Conservation (phyloP, 169 alveolate genomes). For the Cryptosporidium canis region DNA sequence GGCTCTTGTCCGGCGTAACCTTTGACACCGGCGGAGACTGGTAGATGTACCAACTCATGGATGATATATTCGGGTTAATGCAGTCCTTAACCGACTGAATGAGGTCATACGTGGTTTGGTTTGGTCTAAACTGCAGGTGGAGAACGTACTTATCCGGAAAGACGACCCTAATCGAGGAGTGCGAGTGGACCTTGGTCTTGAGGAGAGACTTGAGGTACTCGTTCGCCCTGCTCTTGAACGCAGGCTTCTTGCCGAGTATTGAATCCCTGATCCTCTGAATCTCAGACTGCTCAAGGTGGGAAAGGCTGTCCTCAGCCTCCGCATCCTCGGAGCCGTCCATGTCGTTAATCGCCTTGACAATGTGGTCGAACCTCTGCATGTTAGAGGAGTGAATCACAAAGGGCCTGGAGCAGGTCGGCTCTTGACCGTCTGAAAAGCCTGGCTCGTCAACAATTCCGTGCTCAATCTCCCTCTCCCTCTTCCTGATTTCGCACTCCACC, state of each 20-base stretch:
- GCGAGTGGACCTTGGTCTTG: conserved; percentile 22
- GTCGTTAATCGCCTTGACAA: background rate
- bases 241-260: conserved; percentile 8
- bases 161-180: conserved; percentile 27
- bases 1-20: conserved; percentile 16
- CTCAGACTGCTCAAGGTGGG: background rate
- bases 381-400: conserved; percentile 48
- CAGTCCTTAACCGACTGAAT: conserved; percentile 35
- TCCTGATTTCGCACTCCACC: conserved; percentile 18
- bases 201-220: conserved; percentile 29
- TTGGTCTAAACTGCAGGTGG: conserved; percentile 58
- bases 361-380: conserved; percentile 1
- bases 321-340: background rate
- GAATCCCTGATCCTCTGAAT: conserved; percentile 47
- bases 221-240: conserved; percentile 42
- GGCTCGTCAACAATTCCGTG: background rate
- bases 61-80: conserved; percentile 36
- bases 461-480: conserved; percentile 42
- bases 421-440: background rate
- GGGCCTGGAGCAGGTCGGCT: conserved; percentile 1
- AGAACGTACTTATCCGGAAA: conserved; percentile 63
- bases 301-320: background rate
- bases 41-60: conserved; percentile 40
- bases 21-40: conserved; percentile 64
- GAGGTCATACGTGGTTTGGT: conserved; percentile 47